Conservation (phyloP, 192 early-diverging fungal species). For the Coemansia sp. region DNA sequence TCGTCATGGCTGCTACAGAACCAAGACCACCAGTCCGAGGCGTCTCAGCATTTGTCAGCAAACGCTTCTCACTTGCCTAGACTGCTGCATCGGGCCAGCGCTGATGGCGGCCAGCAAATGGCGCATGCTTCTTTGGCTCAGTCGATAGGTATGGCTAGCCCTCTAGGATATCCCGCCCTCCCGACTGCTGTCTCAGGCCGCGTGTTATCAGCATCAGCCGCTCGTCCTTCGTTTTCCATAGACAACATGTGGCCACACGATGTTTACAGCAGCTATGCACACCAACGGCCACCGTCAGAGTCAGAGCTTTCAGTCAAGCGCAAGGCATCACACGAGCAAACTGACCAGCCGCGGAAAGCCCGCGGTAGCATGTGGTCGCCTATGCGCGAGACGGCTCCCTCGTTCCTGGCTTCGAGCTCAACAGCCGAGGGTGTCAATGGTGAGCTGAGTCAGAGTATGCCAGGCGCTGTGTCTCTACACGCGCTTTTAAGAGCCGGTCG, state of each 20-base stretch:
- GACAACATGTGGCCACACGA: neutral
- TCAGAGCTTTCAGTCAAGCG: conserved; percentile 43
- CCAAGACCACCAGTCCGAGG: conserved; percentile 24
- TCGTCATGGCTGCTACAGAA: conserved; percentile 50
- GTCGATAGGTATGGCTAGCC: neutral
- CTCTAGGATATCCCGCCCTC: neutral
- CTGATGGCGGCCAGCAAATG: neutral
- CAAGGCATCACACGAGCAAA: conserved; percentile 43
- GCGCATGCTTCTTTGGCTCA: neutral
- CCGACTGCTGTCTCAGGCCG: neutral
- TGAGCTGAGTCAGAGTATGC: neutral
- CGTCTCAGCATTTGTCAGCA: neutral
- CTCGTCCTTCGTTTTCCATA: neutral
- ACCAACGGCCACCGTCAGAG: conserved; percentile 27
- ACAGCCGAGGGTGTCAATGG: neutral
- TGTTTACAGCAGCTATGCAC: neutral
- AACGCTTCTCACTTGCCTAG: neutral
- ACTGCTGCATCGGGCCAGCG: neutral
- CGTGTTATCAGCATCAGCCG: neutral
- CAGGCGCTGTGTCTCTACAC: neutral
- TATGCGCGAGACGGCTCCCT: conserved; percentile 12
- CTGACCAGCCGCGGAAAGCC: conserved; percentile 34
- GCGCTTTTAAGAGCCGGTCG: neutral
- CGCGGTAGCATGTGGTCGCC: conserved; percentile 34
- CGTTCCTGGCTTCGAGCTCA: neutral